These are phyloP conservation scores for Aquanectria penicillioides DNA, from an alignment of 2,329 filamentous ascomycete genomes.

Conservation along the genomic window DNA sequence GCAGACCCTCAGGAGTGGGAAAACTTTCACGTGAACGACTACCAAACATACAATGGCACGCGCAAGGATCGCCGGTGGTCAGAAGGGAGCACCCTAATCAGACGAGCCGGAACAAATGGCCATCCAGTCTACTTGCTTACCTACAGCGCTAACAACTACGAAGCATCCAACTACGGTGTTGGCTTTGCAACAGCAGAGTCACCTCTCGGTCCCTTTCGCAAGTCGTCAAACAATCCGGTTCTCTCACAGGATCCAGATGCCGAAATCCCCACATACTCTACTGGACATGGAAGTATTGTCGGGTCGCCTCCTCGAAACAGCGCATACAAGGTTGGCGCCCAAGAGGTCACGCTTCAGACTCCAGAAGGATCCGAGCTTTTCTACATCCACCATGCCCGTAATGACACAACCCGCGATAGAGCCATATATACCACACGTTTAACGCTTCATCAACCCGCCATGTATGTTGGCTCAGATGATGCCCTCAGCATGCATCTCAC, in stretches of 20 bases:
- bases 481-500: constrained; percentile 45
- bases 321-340: constrained; percentile 36
- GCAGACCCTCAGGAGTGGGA: constrained; percentile 49
- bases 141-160: constrained; percentile 46
- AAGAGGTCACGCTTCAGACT: constrained; percentile 45
- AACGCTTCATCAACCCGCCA: constrained; percentile 34
- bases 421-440: constrained; percentile 48
- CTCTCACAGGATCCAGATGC: constrained; percentile 43
- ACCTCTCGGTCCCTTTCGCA: constrained; percentile 46
- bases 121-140: constrained; percentile 42
- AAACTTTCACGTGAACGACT: constrained; percentile 49
- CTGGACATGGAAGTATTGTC: constrained; percentile 48
- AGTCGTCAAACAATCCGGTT: constrained; percentile 45
- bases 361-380: constrained; percentile 46
- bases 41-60: constrained; percentile 45
- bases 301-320: constrained; percentile 41
- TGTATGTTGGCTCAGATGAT: constrained; percentile 41
- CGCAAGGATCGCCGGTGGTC: constrained; percentile 50
- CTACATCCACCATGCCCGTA: constrained; percentile 48
- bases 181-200: constrained; percentile 47
- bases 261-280: constrained; percentile 45
- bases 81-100: constrained; percentile 47
- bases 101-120: constrained; percentile 30
- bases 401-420: constrained; percentile 39
- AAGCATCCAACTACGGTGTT: constrained; percentile 50